Base-by-base conservation (phyloP, 1,284 basidiomycete species). In the Bjerkandera adusta region DNA sequence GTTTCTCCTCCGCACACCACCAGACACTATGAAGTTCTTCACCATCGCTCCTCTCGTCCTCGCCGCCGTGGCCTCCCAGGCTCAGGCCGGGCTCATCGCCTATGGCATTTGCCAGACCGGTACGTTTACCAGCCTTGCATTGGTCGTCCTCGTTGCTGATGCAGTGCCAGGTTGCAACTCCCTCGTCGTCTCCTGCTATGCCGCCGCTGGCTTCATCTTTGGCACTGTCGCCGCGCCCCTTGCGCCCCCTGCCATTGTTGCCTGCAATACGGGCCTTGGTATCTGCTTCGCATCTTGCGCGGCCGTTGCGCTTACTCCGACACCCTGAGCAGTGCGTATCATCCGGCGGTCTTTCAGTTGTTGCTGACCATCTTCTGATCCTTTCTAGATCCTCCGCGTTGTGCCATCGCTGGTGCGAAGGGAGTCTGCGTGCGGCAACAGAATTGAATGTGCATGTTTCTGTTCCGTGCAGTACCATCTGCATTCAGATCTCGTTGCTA, bases 121-220 rank as follows among this genome's bases (percentile, higher is more conserved):
- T 74, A 25, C 36, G 63, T 41, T 21, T 7, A 27, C n/a, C 6
- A 16, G 2, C 15, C 20, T 29, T 15, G 26, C 43, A 29, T 29
- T 10, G 13, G 13, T 38, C 12, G 13, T 36, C 29, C 26, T 8
- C 11, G 18, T 18, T 10, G 13, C 43, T 13, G 18, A 24, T 13
- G 13, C n/a, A 16, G 10, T 35, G 41, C 0, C 45, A 82, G 81
- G 79, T 0, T 83, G 81, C 48, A 82, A 81, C 50, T 48, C 52
- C 5, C 51, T 79, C 1, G 77, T 54, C 0, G 75, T 77, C 0
- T 63, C 76, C 0, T 83, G 81, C 58, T 83, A 82, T 40, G 64
- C 71, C 0, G 76, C 58, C 0, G 79, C 79, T 0, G 78, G 79
- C 0, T 63, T 70, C 41, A 68, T 67, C 0, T 81, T 82, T 43